Base-by-base conservation (phyloP, 2,329 filamentous ascomycete species). In the Colletotrichum sojae region DNA sequence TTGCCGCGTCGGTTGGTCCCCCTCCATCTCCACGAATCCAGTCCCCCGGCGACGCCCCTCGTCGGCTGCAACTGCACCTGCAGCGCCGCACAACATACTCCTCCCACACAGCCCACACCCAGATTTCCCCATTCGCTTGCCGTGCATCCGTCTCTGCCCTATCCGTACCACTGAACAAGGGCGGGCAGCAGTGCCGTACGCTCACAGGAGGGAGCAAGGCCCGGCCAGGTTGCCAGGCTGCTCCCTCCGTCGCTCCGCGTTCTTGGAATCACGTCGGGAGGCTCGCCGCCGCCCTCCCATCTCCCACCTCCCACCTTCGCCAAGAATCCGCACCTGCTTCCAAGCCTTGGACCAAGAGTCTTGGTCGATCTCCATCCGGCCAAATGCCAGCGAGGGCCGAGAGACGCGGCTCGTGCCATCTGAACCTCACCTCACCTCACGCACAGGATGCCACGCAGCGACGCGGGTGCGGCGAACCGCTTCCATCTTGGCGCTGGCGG, bases 321-420 rank as follows among this genome's bases (percentile, higher is more conserved):
- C 55, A 56, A 51, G 52, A 12, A 36, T 46, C 31, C 25, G 39
- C 27, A 43, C 31, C 16, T 58, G 48, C 40, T 60, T 46, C 62
- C 43, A 69, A 69, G 51, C 54, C 62, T 52, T 53, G 51, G 55
- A 6, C 67, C 62, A 66, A 61, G 67, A 69, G 36, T 61, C 67
- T 69, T 69, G 62, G 66, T 60, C 36, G 67, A 67, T 69, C 67
- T 57, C 25, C 36, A 40, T 54, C 54, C 61, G n/a, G 54, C n/a
- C 49, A 65, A 51, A 16, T 45, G 40, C 46, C 53, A 69, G 62
- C 61, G 43, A 58, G 65, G 60, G 60, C 61, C 60, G 55, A 59
- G 66, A 53, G 54, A 69, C 25, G 66, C 66, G 66, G 61, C 66
- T 60, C 61, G 66, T 66, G 66, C 66, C 61, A 68, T 65, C 66